Conservation (phyloP, 2,329 filamentous ascomycete species). For the Gnomoniopsis sp. region DNA sequence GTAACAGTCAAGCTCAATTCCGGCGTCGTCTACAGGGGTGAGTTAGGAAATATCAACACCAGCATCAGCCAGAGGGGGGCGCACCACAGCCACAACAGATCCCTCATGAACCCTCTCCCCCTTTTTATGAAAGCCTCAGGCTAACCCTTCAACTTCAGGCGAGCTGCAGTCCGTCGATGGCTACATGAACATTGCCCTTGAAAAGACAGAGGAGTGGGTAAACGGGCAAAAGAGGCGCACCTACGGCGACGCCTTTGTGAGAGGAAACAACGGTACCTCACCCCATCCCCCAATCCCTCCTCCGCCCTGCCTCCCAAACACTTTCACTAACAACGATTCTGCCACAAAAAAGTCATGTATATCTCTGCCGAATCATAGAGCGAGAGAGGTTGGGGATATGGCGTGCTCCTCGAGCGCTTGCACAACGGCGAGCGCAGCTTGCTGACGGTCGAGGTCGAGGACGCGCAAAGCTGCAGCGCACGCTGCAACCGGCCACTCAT, state of each 20-base stretch:
- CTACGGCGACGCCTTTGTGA: conserved; percentile 92
- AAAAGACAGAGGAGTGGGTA: conserved; percentile 90
- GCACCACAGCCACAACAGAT: background rate
- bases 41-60: conserved; percentile 21
- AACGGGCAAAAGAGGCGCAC: conserved; percentile 77
- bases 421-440: background rate
- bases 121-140: conserved; percentile 14
- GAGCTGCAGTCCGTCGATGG: conserved; percentile 96
- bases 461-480: background rate
- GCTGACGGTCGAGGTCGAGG: background rate
- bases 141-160: conserved; percentile 49
- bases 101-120: no score
- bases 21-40: conserved; percentile 97
- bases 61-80: background rate
- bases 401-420: background rate
- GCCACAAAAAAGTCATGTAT: conserved; percentile 64
- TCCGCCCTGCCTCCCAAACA: background rate
- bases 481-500: background rate
- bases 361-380: conserved; percentile 58
- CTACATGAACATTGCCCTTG: conserved; percentile 99
- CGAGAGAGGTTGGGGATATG: background rate
- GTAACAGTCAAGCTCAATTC: conserved; percentile 98
- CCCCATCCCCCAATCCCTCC: no score
- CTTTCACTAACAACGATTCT: conserved; percentile 8
- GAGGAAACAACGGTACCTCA: conserved; percentile 84